Evolutionary conservation across 1,139 yeast genomes (phyloP).

Genomic region (Kluyveromyces sp.): DNA sequence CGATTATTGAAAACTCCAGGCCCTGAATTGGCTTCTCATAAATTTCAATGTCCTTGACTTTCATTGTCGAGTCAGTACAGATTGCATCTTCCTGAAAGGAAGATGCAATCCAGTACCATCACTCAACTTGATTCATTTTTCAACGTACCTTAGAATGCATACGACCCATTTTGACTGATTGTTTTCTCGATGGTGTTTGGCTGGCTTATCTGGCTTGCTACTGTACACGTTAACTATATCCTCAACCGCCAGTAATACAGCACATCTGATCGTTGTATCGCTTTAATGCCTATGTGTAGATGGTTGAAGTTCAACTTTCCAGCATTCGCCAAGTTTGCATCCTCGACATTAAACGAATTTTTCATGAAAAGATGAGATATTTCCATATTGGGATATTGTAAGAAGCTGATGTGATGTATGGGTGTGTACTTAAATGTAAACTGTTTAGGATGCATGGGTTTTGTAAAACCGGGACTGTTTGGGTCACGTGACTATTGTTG

Average conservation of each 20-base stretch:
- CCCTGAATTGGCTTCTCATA: conserved; percentile 8
- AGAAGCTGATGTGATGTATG: no score
- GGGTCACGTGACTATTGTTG: no score
- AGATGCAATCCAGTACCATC: neutral
- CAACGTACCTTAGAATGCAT: conserved; percentile 70
- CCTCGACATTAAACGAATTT: neutral
- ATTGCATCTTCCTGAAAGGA: neutral
- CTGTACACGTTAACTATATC: no score
- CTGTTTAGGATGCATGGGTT: no score
- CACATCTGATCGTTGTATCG: no score
- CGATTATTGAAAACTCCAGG: no score
- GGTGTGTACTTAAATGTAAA: no score
- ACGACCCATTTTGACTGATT: conserved; percentile 67
- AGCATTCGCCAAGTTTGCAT: neutral
- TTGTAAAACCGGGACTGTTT: no score
- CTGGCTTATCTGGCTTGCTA: conserved; percentile 6
- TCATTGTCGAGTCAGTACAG: neutral
- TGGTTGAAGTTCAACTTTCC: neutral
- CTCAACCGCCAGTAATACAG: no score
- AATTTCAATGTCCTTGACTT: neutral
- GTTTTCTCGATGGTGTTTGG: conserved; percentile 13
- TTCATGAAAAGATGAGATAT: neutral
- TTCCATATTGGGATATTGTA: no score
- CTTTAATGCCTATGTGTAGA: conserved; percentile 1
- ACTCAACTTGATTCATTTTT: neutral